Percentiles rank a stretch among this genome's conserved stretches.
phyloP scores from a whole-genome alignment of 257 asterid species.

The Capsicum rhomboideum region DNA sequence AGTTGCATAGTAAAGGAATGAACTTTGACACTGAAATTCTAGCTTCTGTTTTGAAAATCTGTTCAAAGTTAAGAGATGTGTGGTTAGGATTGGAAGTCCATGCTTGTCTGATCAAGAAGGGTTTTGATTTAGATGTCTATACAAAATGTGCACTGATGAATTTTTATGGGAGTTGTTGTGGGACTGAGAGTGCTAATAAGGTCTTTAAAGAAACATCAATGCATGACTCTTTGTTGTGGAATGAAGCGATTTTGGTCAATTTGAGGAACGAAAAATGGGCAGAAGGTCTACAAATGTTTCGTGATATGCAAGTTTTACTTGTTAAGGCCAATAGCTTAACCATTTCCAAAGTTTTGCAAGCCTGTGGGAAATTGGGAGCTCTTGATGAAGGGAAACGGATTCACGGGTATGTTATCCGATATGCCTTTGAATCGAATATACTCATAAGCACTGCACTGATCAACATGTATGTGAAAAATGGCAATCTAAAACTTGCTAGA shows the following conservation, averaged over 20 bases:
- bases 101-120: slow-evolving; percentile 43
- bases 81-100: slow-evolving; percentile 49
- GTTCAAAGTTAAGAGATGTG: slow-evolving; percentile 24
- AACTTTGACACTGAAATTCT: slow-evolving; percentile 29
- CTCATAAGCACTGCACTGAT: slow-evolving; percentile 42
- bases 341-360: slow-evolving; percentile 41
- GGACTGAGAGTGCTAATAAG: slow-evolving; percentile 25
- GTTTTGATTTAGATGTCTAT: slow-evolving; percentile 36
- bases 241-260: slow-evolving; percentile 48
- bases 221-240: slow-evolving; percentile 35
- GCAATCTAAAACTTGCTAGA: slow-evolving; percentile 25
- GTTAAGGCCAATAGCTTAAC: slow-evolving; percentile 21
- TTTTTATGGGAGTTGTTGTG: slow-evolving; percentile 48
- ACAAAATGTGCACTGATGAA: slow-evolving; percentile 46
- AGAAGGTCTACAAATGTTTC: slow-evolving; percentile 29
- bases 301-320: slow-evolving; percentile 21
- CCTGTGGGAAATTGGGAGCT: slow-evolving; percentile 46
- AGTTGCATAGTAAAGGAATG: slow-evolving; percentile 35
- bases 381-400: slow-evolving; percentile 48
- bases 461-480: slow-evolving; percentile 41
- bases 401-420: slow-evolving; percentile 47
- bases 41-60: slow-evolving; percentile 35
- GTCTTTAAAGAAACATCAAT: slow-evolving; percentile 27
- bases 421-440: slow-evolving; percentile 26
- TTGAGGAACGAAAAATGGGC: slow-evolving; percentile 44